A percentile compares a stretch with the other conserved stretches of the same genome.
phyloP scores from a whole-genome alignment of 306 rosid genomes.

The Vigna reflexopilosa region DNA sequence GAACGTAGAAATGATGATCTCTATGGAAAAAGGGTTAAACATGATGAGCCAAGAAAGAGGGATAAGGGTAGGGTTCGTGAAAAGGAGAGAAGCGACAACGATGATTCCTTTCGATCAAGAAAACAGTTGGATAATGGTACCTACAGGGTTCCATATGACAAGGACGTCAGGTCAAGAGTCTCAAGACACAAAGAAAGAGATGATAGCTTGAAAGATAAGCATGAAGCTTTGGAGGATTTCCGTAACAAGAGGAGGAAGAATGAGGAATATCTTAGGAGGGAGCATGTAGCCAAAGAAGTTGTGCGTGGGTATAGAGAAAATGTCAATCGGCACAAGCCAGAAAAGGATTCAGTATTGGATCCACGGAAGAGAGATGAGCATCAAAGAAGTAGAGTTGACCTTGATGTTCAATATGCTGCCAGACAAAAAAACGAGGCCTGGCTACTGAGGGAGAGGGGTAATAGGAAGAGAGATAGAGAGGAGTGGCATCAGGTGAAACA shows the following conservation, averaged over 20 bases:
- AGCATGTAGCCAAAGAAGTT: slow-evolving; percentile 78
- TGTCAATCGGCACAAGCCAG: slow-evolving; percentile 68
- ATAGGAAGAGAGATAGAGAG: slow-evolving; percentile 85
- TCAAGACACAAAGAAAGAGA: slow-evolving; percentile 86
- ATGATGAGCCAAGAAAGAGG: slow-evolving; percentile 90
- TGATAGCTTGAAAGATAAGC: slow-evolving; percentile 73
- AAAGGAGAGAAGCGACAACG: slow-evolving; percentile 76
- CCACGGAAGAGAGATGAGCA: slow-evolving; percentile 78
- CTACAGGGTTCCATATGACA: slow-evolving; percentile 78
- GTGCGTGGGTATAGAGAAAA: slow-evolving; percentile 73
- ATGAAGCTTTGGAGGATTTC: slow-evolving; percentile 78
- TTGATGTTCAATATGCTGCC: slow-evolving; percentile 71
- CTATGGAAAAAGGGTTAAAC: slow-evolving; percentile 70
- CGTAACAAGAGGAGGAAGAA: slow-evolving; percentile 89
- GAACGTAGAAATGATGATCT: slow-evolving; percentile 80
- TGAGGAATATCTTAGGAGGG: slow-evolving; percentile 79
- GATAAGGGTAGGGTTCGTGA: slow-evolving; percentile 81
- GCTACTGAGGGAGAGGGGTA: slow-evolving; percentile 78
- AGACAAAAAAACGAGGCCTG: slow-evolving; percentile 86
- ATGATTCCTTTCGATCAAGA: slow-evolving; percentile 61
- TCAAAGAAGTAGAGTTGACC: slow-evolving; percentile 71
- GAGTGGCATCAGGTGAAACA: slow-evolving; percentile 88
- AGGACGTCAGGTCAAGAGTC: slow-evolving; percentile 75
- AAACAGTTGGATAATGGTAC: slow-evolving; percentile 85
- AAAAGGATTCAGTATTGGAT: slow-evolving; percentile 80